Conservation (phyloP, 352 stramenopile genomes). For the Globisporangium polare region DNA sequence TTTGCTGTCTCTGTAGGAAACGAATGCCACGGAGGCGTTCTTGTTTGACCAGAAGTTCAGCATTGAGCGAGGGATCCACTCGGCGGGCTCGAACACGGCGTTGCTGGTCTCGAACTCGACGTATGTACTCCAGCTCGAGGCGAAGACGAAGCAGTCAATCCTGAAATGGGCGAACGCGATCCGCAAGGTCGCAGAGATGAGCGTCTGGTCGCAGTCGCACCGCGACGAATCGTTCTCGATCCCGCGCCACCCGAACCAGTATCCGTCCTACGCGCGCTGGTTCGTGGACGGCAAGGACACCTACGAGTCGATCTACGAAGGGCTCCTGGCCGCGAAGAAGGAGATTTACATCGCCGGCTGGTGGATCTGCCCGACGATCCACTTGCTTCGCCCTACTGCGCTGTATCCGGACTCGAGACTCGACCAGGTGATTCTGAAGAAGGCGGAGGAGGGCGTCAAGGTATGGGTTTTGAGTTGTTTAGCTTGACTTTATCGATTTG, state of each 20-base stretch:
- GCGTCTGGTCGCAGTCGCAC: slow-evolving; percentile 73
- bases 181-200: slow-evolving; percentile 58
- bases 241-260: slow-evolving; percentile 56
- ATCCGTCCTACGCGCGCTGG: slow-evolving; percentile 69
- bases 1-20: slow-evolving; percentile 27
- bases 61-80: slow-evolving; percentile 75
- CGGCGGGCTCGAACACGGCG: slow-evolving; percentile 71
- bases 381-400: slow-evolving; percentile 63
- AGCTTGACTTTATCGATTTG: background rate
- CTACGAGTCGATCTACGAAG: slow-evolving; percentile 74
- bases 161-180: slow-evolving; percentile 86
- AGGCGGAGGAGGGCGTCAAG: slow-evolving; percentile 76
- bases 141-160: slow-evolving; percentile 74
- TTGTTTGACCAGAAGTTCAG: slow-evolving; percentile 82
- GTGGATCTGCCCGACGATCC: slow-evolving; percentile 87
- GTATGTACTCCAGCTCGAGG: slow-evolving; percentile 83
- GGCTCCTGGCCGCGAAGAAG: slow-evolving; percentile 55
- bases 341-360: slow-evolving; percentile 91
- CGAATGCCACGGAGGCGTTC: slow-evolving; percentile 61
- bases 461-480: slow-evolving; percentile 11
- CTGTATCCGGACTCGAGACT: slow-evolving; percentile 60
- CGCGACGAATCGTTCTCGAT: slow-evolving; percentile 80
- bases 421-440: slow-evolving; percentile 61
- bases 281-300: slow-evolving; percentile 78
- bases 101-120: slow-evolving; percentile 79